Evolutionary conservation across 768 basidiomycete species (phyloP).

Genomic region (Rhizopogon vesiculosus): DNA sequence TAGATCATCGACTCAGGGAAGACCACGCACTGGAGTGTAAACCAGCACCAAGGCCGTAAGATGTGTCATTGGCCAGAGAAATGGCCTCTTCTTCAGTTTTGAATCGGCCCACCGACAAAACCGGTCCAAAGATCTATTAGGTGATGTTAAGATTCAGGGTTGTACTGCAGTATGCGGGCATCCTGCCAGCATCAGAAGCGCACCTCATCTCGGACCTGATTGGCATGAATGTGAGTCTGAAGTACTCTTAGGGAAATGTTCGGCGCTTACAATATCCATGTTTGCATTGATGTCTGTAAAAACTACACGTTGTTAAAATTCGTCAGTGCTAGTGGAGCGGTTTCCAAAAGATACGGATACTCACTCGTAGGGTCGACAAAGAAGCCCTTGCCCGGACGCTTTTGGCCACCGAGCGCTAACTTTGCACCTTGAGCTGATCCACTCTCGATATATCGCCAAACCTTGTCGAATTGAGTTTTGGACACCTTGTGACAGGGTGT

Average conservation of each 20-base stretch:
- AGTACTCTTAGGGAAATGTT: conserved; percentile 3
- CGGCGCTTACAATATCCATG: conserved; percentile 75
- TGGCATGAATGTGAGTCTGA: conserved; percentile 20
- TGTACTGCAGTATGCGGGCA: conserved; percentile 2
- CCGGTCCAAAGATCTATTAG: conserved; percentile 88
- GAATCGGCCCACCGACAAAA: conserved; percentile 79
- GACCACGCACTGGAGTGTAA: conserved; percentile 71
- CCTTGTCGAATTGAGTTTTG: conserved; percentile 78
- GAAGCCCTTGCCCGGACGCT: conserved; percentile 73
- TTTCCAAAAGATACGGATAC: conserved; percentile 21
- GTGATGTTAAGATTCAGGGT: conserved; percentile 8
- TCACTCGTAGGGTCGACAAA: conserved; percentile 87
- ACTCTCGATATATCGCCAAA: conserved; percentile 84
- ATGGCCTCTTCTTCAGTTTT: conserved; percentile 86
- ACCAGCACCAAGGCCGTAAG: conserved; percentile 89
- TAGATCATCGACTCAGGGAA: neutral
- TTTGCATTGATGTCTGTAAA: conserved; percentile 73
- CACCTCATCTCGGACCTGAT: conserved; percentile 29
- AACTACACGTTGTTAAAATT: conserved; percentile 39
- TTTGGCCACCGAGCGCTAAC: conserved; percentile 72
- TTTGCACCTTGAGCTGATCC: conserved; percentile 85
- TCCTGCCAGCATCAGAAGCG: conserved; percentile 1
- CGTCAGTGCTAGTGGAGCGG: neutral
- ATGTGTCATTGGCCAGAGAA: conserved; percentile 78
- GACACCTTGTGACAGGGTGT: conserved; percentile 51